These are phyloP conservation scores for Cinnamomum chago DNA, from an alignment of 164 flowering plant genomes.

Conservation along the genomic window DNA sequence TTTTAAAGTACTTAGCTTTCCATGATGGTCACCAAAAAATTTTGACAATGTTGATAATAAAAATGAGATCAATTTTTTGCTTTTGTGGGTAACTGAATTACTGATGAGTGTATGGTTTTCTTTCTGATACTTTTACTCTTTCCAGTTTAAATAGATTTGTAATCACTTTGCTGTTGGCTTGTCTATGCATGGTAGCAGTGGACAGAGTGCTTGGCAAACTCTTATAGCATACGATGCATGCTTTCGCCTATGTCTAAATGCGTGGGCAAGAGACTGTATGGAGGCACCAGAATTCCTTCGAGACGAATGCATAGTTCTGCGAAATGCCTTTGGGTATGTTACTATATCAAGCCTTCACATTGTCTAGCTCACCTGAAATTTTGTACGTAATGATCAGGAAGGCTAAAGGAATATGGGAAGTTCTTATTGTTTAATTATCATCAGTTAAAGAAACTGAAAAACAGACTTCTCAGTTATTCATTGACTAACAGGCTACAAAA, in stretches of 20 bases:
- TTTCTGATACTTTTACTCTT: not conserved
- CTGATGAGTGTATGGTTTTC: not conserved
- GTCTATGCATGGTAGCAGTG: constrained; percentile 34
- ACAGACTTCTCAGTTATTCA: not conserved
- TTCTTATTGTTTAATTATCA: not conserved
- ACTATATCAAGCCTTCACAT: not conserved
- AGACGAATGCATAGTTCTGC: constrained; percentile 72
- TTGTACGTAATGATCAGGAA: not conserved
- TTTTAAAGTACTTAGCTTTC: no score
- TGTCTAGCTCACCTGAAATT: not conserved
- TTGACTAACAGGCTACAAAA: constrained; percentile 52
- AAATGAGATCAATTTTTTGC: no score
- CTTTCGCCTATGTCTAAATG: constrained; percentile 70
- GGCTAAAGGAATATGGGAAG: not conserved
- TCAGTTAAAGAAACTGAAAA: not conserved
- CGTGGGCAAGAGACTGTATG: constrained; percentile 77
- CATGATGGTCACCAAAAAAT: no score
- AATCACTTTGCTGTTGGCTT: constrained; percentile 1
- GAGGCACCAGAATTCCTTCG: constrained; percentile 86
- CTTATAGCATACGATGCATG: constrained; percentile 90
- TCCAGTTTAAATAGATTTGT: not conserved
- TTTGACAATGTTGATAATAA: no score
- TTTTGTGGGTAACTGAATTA: no score
- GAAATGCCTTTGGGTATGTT: constrained; percentile 81
- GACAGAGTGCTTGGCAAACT: constrained; percentile 84